Conservation (phyloP, 257 asterid genomes). For the Prunella vulgaris region DNA sequence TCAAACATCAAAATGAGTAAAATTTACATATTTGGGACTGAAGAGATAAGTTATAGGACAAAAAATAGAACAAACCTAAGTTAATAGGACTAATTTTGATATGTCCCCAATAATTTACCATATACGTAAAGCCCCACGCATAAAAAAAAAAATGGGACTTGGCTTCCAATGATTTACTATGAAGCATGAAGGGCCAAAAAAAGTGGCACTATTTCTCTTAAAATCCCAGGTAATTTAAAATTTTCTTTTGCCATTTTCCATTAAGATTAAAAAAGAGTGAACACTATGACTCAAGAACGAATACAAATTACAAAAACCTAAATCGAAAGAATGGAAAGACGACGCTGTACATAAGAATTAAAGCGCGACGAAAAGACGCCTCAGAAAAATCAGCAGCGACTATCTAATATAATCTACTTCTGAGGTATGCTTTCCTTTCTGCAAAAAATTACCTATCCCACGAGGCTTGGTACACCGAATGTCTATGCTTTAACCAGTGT, state of each 20-base stretch:
- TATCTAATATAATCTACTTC: conserved; percentile 21
- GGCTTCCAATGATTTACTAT: no score
- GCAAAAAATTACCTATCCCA: conserved; percentile 87
- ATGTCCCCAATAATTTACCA: no score
- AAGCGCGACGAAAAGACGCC: conserved; percentile 24
- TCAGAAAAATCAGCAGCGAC: conserved; percentile 24
- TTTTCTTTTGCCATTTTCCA: conserved; percentile 25
- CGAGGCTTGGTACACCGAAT: conserved; percentile 62
- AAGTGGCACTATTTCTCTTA: neutral
- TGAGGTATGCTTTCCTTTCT: conserved; percentile 27
- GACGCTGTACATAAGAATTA: conserved; percentile 78
- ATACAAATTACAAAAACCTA: conserved; percentile 42
- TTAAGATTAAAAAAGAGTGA: conserved; percentile 12
- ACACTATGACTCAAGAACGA: conserved; percentile 36
- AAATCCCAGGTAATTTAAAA: neutral
- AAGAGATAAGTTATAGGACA: no score
- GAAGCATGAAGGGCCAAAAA: no score
- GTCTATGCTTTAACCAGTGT: conserved; percentile 89
- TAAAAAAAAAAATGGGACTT: no score
- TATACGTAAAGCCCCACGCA: no score
- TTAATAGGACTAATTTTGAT: no score
- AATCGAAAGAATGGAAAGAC: conserved; percentile 31
- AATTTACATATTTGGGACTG: no score
- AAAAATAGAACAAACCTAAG: no score
- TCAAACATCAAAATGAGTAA: no score